Evolutionary conservation across 192 early-diverging fungal species (phyloP).

Genomic region (Spizellomyces sp.): DNA sequence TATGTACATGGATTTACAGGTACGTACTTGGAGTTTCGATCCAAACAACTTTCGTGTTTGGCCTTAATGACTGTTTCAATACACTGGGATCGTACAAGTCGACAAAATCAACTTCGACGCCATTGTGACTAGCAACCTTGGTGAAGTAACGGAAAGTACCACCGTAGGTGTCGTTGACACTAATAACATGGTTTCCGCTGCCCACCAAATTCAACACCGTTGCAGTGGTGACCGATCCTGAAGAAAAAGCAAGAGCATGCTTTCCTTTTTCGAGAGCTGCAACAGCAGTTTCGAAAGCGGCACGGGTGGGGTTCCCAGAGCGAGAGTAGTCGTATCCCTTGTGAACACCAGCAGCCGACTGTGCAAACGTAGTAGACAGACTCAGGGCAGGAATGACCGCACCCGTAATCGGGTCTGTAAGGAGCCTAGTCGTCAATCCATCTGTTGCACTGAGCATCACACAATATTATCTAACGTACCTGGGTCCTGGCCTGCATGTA

Average conservation of each 20-base stretch:
- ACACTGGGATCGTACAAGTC: slow-evolving; percentile 74
- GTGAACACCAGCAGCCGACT: slow-evolving; percentile 88
- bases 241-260: slow-evolving; percentile 73
- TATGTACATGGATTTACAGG: slow-evolving; percentile 1
- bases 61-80: slow-evolving; percentile 70
- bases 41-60: slow-evolving; percentile 83
- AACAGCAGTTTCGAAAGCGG: slow-evolving; percentile 83
- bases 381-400: slow-evolving; percentile 97
- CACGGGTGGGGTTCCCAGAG: slow-evolving; percentile 94
- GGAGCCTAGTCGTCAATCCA: neutral
- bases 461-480: slow-evolving; percentile 15
- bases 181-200: slow-evolving; percentile 83
- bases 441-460: neutral
- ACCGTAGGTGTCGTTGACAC: slow-evolving; percentile 95
- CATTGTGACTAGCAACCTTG: slow-evolving; percentile 58
- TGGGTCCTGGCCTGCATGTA: slow-evolving; percentile 90
- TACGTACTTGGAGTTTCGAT: slow-evolving; percentile 80
- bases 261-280: slow-evolving; percentile 90
- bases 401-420: slow-evolving; percentile 80
- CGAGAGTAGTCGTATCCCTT: slow-evolving; percentile 93
- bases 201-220: slow-evolving; percentile 82
- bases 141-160: slow-evolving; percentile 64
- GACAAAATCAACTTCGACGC: slow-evolving; percentile 85
- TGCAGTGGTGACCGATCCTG: slow-evolving; percentile 72
- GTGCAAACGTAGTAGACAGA: slow-evolving; percentile 96